phyloP scores from a whole-genome alignment of 2,329 filamentous ascomycete species.

The Rutstroemia sp. region DNA sequence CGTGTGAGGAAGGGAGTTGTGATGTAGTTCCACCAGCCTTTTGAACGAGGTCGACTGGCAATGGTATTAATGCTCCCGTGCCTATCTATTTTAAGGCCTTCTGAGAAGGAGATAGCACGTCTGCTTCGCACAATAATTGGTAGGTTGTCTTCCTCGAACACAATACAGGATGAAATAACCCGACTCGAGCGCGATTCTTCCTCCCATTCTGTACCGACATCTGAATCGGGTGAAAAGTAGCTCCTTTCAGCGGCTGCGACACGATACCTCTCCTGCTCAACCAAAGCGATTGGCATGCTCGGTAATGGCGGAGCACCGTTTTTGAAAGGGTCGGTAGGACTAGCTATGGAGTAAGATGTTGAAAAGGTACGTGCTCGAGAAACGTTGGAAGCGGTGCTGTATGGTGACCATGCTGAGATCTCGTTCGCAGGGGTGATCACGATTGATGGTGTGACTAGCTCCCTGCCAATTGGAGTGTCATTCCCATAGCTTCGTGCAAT shows the following conservation, averaged over 20 bases:
- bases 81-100: conserved; percentile 11
- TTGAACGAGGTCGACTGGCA: conserved; percentile 42
- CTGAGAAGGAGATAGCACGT: conserved; percentile 31
- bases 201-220: conserved; percentile 24
- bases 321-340: conserved; percentile 31
- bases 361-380: conserved; percentile 16
- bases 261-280: conserved; percentile 22
- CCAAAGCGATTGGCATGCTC: conserved; percentile 38
- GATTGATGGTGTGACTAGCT: conserved; percentile 39
- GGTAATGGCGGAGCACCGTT: conserved; percentile 52
- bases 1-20: conserved; percentile 56
- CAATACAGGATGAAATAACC: conserved; percentile 44
- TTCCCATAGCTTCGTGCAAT: conserved; percentile 20
- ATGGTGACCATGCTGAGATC: conserved; percentile 25
- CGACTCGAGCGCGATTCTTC: conserved; percentile 22
- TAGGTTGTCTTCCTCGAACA: conserved; percentile 63
- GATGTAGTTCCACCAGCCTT: conserved; percentile 74
- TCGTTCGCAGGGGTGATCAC: conserved; percentile 45
- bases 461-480: conserved; percentile 16
- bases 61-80: conserved; percentile 25
- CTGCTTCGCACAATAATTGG: conserved; percentile 33
- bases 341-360: conserved; percentile 50
- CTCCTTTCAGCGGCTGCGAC: conserved; percentile 22
- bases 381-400: conserved; percentile 13
- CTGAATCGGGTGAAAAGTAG: conserved; percentile 27